A percentile compares a stretch with the other conserved stretches of the same genome.
Conservation (phyloP, 2,329 filamentous ascomycete genomes). For the Nothophaeocryptopus gaeumannii region DNA sequence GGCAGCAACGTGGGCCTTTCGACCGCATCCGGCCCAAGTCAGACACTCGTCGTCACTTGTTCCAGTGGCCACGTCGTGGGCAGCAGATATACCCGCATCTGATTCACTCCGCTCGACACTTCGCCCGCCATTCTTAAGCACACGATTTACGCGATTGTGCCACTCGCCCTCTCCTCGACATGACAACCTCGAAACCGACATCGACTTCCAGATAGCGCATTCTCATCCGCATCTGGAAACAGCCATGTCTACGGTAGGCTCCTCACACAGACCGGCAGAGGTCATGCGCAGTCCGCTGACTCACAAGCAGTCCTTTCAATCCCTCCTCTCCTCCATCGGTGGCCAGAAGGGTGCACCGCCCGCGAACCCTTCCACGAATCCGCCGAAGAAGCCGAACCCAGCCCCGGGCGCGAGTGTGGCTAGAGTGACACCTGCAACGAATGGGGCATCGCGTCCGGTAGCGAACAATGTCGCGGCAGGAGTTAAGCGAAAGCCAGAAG, state of each 20-base stretch:
- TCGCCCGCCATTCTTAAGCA: too few relatives aligned
- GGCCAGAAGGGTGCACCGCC: slow-evolving; percentile 25
- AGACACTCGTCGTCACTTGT: too few relatives aligned
- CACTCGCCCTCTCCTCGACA: too few relatives aligned
- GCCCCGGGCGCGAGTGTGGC: slow-evolving; percentile 14
- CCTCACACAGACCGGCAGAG: not conserved
- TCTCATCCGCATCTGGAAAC: slow-evolving; percentile 12
- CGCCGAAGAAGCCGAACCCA: slow-evolving; percentile 18
- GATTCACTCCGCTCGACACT: too few relatives aligned
- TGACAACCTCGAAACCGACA: too few relatives aligned
- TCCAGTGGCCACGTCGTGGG: not conserved
- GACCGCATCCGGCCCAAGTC: too few relatives aligned
- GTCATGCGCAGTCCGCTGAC: slow-evolving; percentile 11
- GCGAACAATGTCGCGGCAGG: slow-evolving; percentile 30
- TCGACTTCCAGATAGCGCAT: slow-evolving; percentile 15
- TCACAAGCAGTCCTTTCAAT: slow-evolving; percentile 31
- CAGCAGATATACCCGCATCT: not conserved
- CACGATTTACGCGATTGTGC: too few relatives aligned
- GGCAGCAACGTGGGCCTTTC: too few relatives aligned
- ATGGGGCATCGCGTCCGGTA: slow-evolving; percentile 17
- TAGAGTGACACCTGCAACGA: slow-evolving; percentile 16
- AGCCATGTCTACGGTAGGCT: slow-evolving; percentile 19
- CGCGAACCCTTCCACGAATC: slow-evolving; percentile 12
- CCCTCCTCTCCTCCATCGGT: slow-evolving; percentile 31
- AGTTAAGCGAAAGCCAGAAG: slow-evolving; percentile 37